A percentile compares a stretch with the other conserved stretches of the same genome.
phyloP scores from a whole-genome alignment of 768 basidiomycete genomes.

The Gloeopeniophorella convolvens region DNA sequence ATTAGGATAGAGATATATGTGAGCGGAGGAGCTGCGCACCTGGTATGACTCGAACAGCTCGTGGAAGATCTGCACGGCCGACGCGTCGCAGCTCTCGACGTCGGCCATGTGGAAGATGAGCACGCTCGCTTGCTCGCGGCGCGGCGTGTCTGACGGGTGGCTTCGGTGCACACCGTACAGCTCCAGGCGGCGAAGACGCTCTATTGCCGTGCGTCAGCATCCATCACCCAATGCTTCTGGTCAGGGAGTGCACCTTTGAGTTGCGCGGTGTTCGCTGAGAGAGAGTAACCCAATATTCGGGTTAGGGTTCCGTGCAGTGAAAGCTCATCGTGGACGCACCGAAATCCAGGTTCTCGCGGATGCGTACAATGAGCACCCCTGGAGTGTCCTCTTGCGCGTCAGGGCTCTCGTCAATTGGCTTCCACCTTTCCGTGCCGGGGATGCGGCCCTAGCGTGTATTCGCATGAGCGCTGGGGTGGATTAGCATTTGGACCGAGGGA shows the following conservation, averaged over 20 bases:
- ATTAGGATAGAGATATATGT: neutral
- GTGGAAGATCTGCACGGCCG: constrained; percentile 81
- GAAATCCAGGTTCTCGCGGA: constrained; percentile 89
- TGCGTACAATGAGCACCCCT: constrained; percentile 81
- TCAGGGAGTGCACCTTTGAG: constrained; percentile 58
- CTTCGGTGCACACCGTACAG: constrained; percentile 72
- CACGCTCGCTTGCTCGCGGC: constrained; percentile 63
- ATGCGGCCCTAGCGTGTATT: constrained; percentile 58
- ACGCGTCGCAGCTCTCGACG: constrained; percentile 86
- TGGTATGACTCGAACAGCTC: constrained; percentile 76
- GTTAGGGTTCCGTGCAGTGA: neutral
- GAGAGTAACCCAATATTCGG: constrained; percentile 6
- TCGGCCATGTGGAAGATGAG: constrained; percentile 93
- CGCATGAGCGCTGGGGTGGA: too few species aligned
- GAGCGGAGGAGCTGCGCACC: constrained; percentile 32
- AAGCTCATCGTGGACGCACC: constrained; percentile 40
- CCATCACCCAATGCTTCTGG: neutral
- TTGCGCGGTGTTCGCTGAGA: constrained; percentile 85
- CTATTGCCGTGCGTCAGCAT: constrained; percentile 31
- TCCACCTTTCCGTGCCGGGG: constrained; percentile 86
- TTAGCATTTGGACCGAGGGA: too few species aligned
- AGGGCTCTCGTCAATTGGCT: constrained; percentile 80
- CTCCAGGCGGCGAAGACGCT: constrained; percentile 78
- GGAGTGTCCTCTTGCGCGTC: constrained; percentile 75
- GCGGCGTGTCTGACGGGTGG: constrained; percentile 87